Evolutionary conservation across 768 basidiomycete genomes (phyloP).

Genomic region (Calocybe indica): DNA sequence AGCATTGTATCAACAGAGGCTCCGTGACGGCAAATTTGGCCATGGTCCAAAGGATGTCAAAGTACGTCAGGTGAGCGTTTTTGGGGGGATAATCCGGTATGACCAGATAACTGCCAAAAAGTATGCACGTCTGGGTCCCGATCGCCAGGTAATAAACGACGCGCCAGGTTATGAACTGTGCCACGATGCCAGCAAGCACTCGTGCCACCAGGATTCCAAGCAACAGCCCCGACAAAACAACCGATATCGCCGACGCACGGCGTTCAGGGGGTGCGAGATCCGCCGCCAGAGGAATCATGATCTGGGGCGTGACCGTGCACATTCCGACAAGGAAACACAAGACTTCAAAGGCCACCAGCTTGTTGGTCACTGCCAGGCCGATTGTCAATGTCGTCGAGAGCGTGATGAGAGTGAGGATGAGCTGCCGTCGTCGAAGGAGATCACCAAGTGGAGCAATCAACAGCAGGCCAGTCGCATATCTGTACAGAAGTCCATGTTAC

Average conservation of each 20-base stretch:
- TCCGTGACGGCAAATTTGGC: conserved; percentile 70
- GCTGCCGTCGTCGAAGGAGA: conserved; percentile 66
- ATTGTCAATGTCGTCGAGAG: conserved; percentile 57
- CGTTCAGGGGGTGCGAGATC: conserved; percentile 75
- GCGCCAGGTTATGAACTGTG: conserved; percentile 65
- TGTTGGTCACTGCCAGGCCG: conserved; percentile 60
- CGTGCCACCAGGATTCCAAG: conserved; percentile 72
- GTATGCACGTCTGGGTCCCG: conserved; percentile 57
- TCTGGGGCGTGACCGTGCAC: conserved; percentile 68
- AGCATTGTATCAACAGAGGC: conserved; percentile 67
- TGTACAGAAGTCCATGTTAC: conserved; percentile 14
- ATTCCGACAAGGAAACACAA: conserved; percentile 70
- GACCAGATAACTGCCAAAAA: conserved; percentile 52
- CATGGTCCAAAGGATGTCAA: conserved; percentile 70
- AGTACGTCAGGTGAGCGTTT: conserved; percentile 59
- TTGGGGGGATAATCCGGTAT: conserved; percentile 86
- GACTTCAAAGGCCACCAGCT: conserved; percentile 53
- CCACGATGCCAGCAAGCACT: conserved; percentile 70
- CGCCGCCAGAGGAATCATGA: conserved; percentile 72
- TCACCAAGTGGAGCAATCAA: conserved; percentile 82
- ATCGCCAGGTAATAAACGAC: conserved; percentile 77
- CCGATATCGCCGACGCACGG: conserved; percentile 70
- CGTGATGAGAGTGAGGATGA: conserved; percentile 55
- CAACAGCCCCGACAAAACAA: conserved; percentile 62
- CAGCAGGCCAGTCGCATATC: conserved; percentile 69